phyloP scores from a whole-genome alignment of 139 green algal species.

The Diplosphaera chodatii region DNA sequence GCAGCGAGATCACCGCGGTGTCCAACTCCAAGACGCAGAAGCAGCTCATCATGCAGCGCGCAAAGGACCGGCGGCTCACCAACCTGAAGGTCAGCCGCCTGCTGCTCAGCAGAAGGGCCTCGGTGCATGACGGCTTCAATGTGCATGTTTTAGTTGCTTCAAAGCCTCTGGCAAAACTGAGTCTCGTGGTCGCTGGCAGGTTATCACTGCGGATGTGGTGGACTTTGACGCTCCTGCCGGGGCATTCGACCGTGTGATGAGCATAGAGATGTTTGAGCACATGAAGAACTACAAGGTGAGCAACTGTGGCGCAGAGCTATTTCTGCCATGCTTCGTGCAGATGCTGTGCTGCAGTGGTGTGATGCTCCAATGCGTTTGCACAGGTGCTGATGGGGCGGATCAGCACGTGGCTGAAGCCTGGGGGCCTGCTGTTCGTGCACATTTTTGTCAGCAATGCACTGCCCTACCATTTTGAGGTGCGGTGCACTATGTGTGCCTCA shows the following conservation, averaged over 20 bases:
- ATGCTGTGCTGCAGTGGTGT: not conserved
- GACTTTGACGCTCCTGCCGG: slow-evolving; percentile 41
- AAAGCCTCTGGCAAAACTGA: too few relatives aligned
- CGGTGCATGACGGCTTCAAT: too few relatives aligned
- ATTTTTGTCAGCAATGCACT: slow-evolving; percentile 79
- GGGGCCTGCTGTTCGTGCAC: slow-evolving; percentile 87
- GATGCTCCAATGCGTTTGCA: too few relatives aligned
- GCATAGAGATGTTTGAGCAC: slow-evolving; percentile 98
- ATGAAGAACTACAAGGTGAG: slow-evolving; percentile 61
- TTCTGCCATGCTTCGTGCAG: too few relatives aligned
- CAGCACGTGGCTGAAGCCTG: slow-evolving; percentile 67
- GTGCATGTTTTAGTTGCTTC: too few relatives aligned
- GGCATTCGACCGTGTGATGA: slow-evolving; percentile 83
- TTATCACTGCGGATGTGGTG: slow-evolving; percentile 77
- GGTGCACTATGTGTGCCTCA: not conserved
- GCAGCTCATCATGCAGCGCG: slow-evolving; percentile 62
- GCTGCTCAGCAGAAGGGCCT: not conserved
- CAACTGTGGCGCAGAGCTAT: too few relatives aligned
- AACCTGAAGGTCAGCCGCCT: slow-evolving; percentile 63
- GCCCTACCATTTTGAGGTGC: slow-evolving; percentile 88
- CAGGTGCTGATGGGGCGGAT: slow-evolving; percentile 65
- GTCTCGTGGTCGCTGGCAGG: too few relatives aligned
- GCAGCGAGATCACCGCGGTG: slow-evolving; percentile 40
- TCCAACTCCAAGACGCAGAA: slow-evolving; percentile 83
- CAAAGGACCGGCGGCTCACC: slow-evolving; percentile 51